Evolutionary conservation across 441 rosid species (phyloP).

Genomic region (Viola pubescens): DNA sequence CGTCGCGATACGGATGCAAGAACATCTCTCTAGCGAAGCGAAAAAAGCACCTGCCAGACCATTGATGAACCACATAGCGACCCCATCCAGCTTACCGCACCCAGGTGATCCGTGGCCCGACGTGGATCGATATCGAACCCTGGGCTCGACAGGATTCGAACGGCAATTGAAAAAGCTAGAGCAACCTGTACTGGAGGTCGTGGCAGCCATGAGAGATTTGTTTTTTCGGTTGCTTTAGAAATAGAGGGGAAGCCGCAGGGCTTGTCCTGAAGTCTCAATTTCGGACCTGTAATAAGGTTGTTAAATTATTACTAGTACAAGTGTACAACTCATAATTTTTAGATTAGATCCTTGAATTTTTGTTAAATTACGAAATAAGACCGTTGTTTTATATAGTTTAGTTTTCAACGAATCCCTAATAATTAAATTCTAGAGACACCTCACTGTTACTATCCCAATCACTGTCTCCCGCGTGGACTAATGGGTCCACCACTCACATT

Average conservation of each 20-base stretch:
- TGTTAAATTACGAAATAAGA: not conserved
- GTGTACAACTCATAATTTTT: not conserved
- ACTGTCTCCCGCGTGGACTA: too few relatives aligned
- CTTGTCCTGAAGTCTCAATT: constrained; percentile 1
- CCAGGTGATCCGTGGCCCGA: constrained; percentile 27
- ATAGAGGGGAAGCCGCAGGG: constrained; percentile 6
- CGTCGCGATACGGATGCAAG: constrained; percentile 58
- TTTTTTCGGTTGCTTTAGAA: not conserved
- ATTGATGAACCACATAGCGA: constrained; percentile 54
- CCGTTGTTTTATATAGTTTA: not conserved
- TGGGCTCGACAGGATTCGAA: constrained; percentile 24
- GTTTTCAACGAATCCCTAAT: too few relatives aligned
- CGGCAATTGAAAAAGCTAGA: constrained; percentile 33
- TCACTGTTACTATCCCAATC: too few relatives aligned
- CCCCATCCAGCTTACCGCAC: constrained; percentile 51
- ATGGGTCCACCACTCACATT: too few relatives aligned
- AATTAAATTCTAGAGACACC: too few relatives aligned
- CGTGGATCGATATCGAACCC: constrained; percentile 19
- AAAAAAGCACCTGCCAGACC: constrained; percentile 51
- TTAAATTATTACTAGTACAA: not conserved
- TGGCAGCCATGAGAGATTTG: constrained; percentile 32
- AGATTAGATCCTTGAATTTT: constrained; percentile 6
- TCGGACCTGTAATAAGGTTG: not conserved
- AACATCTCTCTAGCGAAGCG: constrained; percentile 52
- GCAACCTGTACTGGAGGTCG: constrained; percentile 32